Percentiles rank a stretch among this genome's conserved stretches.
These are phyloP conservation scores for Ogataea henricii DNA, from an alignment of 805 yeast genomes.

Conservation along the genomic window DNA sequence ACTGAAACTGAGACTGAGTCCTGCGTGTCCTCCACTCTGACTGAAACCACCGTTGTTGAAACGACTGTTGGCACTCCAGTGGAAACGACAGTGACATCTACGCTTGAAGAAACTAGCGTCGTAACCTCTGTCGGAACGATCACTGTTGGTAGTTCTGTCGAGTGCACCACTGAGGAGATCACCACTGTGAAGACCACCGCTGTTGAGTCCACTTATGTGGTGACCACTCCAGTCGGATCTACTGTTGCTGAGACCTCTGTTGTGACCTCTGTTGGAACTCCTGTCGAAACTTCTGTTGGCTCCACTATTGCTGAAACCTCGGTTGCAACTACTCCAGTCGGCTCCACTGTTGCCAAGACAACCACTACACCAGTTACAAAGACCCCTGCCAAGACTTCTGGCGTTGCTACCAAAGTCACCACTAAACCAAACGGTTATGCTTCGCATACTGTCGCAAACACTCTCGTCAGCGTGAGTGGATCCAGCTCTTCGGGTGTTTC, in stretches of 20 bases:
- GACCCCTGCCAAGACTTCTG: neutral
- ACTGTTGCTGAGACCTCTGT: slow-evolving; percentile 1
- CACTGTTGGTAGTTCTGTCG: too few species aligned
- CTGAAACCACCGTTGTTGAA: neutral
- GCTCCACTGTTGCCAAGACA: neutral
- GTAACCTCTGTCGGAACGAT: too few species aligned
- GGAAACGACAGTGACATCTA: too few species aligned
- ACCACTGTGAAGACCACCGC: too few species aligned
- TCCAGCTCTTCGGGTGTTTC: slow-evolving; percentile 1
- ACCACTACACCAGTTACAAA: neutral
- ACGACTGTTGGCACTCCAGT: neutral
- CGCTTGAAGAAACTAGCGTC: too few species aligned
- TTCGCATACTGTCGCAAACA: neutral
- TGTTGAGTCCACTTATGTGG: neutral
- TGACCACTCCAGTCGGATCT: neutral
- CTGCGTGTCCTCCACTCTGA: neutral
- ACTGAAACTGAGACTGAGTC: too few species aligned
- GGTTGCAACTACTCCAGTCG: neutral
- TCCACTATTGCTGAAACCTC: neutral
- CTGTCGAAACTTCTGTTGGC: neutral
- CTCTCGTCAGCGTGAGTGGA: slow-evolving; percentile 1
- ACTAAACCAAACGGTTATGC: neutral
- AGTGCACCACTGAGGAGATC: too few species aligned
- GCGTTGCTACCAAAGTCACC: neutral
- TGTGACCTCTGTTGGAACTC: neutral